These are phyloP conservation scores for Alternaria burnsii DNA, from an alignment of 2,329 filamentous ascomycete genomes.

Conservation along the genomic window DNA sequence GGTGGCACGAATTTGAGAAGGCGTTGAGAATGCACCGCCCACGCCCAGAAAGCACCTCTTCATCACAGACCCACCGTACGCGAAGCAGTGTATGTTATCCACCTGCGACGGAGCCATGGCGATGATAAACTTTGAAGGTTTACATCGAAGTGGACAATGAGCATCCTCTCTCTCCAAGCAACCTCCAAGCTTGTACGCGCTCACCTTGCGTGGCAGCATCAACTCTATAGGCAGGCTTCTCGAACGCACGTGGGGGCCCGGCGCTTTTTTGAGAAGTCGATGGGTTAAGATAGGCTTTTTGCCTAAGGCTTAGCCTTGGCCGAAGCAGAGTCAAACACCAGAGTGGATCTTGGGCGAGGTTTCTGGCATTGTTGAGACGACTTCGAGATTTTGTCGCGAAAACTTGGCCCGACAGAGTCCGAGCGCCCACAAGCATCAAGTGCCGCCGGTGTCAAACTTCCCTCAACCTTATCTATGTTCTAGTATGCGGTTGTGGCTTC, in stretches of 20 bases:
- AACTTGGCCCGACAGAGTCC: conserved; percentile 22
- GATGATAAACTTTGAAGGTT: background rate
- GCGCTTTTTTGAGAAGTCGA: conserved; percentile 14
- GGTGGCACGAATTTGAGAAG: background rate
- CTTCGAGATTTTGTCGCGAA: conserved; percentile 9
- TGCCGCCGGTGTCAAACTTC: conserved; percentile 17
- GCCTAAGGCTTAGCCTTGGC: conserved; percentile 36
- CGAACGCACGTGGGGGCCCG: conserved; percentile 9
- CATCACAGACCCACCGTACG: conserved; percentile 10
- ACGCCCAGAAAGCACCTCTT: conserved; percentile 8
- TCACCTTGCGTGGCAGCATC: conserved; percentile 2
- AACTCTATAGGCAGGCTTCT: conserved; percentile 4
- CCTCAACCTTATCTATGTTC: conserved; percentile 24
- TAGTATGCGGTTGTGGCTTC: conserved; percentile 32
- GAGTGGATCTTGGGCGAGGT: conserved; percentile 27
- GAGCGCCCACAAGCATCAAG: conserved; percentile 26
- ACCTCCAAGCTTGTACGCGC: conserved; percentile 5
- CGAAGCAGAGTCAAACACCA: conserved; percentile 28
- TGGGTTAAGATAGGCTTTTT: conserved; percentile 28
- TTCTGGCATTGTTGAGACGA: conserved; percentile 31
- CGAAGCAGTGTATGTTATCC: conserved; percentile 2
- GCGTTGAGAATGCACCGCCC: conserved; percentile 9
- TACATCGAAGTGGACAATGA: background rate
- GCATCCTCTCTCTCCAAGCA: background rate
- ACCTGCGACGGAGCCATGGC: background rate